Percentiles rank a stretch among this genome's conserved stretches.
Conservation (phyloP, 768 basidiomycete species). For the Tylopilus vinaceipallidus region DNA sequence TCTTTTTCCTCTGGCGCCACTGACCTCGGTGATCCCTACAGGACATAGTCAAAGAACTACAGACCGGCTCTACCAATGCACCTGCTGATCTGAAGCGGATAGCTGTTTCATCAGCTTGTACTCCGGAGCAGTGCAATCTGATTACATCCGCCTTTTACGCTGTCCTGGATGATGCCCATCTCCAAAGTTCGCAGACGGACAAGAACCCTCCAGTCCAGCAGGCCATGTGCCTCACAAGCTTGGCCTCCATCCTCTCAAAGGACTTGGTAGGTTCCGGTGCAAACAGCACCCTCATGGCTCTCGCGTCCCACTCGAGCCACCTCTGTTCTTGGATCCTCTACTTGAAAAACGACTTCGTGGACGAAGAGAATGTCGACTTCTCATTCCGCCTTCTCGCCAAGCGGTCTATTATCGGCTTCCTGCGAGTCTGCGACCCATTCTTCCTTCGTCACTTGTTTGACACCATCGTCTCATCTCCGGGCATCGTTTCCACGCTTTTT, state of each 20-base stretch:
- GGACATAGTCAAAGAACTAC: constrained; percentile 21
- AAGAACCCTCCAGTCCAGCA: constrained; percentile 20
- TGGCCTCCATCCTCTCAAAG: constrained; percentile 14
- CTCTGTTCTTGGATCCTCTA: constrained; percentile 27
- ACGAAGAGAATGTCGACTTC: constrained; percentile 17
- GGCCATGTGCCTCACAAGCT: constrained; percentile 15
- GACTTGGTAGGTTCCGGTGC: constrained; percentile 1
- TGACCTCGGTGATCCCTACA: constrained; percentile 4
- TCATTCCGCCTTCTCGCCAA: constrained; percentile 23
- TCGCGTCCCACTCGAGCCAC: constrained; percentile 18
- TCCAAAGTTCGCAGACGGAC: constrained; percentile 15
- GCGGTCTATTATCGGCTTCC: constrained; percentile 18
- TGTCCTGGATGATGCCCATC: constrained; percentile 16
- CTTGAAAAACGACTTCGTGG: constrained; percentile 22
- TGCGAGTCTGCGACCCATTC: constrained; percentile 17
- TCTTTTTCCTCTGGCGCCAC: neutral
- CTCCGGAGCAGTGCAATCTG: constrained; percentile 14
- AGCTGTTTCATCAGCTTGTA: constrained; percentile 20
- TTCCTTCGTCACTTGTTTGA: constrained; percentile 20
- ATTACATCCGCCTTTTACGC: constrained; percentile 22
- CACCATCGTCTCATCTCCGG: constrained; percentile 15
- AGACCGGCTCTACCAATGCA: constrained; percentile 21
- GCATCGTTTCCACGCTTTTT: constrained; percentile 20
- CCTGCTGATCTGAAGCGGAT: constrained; percentile 15
- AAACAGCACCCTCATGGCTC: neutral